These are phyloP conservation scores for Pogostemon cablin DNA, from an alignment of 257 asterid genomes.

Conservation along the genomic window DNA sequence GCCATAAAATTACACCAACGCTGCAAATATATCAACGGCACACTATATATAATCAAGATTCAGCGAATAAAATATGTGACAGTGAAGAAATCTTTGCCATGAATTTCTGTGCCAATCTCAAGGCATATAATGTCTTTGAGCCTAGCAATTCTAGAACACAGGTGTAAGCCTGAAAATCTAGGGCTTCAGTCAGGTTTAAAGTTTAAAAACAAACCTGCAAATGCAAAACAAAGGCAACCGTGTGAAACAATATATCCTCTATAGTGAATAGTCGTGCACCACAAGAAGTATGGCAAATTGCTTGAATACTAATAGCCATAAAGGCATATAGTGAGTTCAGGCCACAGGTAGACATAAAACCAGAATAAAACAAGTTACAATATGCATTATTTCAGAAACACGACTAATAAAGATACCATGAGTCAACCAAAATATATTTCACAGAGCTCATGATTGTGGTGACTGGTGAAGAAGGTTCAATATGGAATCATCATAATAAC, in stretches of 20 bases:
- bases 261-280: not conserved
- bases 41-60: not conserved
- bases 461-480: not conserved
- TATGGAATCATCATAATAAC: not conserved
- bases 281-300: not conserved
- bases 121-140: not conserved
- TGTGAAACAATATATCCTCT: not conserved
- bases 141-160: slow-evolving; percentile 4
- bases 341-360: not conserved
- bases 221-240: not conserved
- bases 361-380: not conserved
- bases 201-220: slow-evolving; percentile 5
- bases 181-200: not conserved
- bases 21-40: slow-evolving; percentile 20
- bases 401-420: not conserved
- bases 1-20: slow-evolving; percentile 7
- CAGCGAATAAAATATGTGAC: not conserved
- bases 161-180: not conserved
- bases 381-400: not conserved
- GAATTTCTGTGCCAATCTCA: not conserved
- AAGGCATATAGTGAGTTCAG: slow-evolving; percentile 3
- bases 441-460: not conserved
- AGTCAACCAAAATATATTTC: not conserved
- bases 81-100: not conserved
- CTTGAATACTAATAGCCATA: not conserved